Conservation (phyloP, 331 rosid genomes). For the Malus hybrid region DNA sequence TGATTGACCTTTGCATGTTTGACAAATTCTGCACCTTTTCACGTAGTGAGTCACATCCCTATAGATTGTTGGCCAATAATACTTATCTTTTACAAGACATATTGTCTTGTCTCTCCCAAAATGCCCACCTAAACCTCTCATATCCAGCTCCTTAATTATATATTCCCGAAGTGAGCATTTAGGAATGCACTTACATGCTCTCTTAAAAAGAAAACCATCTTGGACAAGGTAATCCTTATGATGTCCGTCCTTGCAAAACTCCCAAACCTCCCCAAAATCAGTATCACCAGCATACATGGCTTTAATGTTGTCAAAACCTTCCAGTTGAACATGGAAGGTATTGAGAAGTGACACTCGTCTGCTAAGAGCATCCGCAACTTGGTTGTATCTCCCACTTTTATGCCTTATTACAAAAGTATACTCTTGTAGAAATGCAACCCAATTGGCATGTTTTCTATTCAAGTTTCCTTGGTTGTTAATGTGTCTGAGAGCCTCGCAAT, state of each 20-base stretch:
- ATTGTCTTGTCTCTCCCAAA: background rate
- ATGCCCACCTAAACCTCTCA: background rate
- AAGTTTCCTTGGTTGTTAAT: background rate
- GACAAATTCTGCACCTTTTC: background rate
- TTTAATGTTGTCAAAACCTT: background rate
- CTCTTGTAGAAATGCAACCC: background rate
- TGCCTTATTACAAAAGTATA: background rate
- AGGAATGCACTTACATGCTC: background rate
- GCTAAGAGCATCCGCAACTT: background rate
- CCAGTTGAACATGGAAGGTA: background rate
- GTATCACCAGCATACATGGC: background rate
- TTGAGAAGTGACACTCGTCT: background rate
- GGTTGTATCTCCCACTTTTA: background rate
- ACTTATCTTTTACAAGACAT: background rate
- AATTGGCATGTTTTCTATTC: background rate
- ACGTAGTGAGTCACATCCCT: background rate
- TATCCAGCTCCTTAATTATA: too few species aligned
- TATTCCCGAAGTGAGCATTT: background rate
- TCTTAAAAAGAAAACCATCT: background rate
- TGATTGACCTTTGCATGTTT: background rate
- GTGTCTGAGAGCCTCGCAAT: background rate
- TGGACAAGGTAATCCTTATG: background rate
- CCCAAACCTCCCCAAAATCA: background rate
- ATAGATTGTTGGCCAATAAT: background rate
- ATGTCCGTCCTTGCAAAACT: background rate